Evolutionary conservation across 805 yeast genomes (phyloP).

Genomic region (Candida namnaoensis): DNA sequence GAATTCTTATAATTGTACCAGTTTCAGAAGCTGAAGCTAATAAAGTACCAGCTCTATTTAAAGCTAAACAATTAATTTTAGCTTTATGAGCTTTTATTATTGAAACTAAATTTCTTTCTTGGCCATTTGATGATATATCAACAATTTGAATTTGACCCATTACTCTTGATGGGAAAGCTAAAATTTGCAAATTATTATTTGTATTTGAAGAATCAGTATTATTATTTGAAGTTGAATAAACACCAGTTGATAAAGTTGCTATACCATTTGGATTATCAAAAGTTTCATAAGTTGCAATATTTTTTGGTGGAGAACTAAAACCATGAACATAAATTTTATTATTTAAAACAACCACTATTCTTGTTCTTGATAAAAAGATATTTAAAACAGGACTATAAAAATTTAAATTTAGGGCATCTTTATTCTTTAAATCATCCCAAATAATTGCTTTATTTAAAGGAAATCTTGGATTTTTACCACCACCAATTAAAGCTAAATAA

Average conservation of each 20-base stretch:
- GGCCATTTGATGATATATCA: conserved; percentile 59
- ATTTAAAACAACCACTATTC: conserved; percentile 65
- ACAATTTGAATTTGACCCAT: conserved; percentile 76
- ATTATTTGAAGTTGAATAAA: too few relatives aligned
- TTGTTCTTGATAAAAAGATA: conserved; percentile 64
- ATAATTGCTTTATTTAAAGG: conserved; percentile 74
- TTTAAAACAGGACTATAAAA: conserved; percentile 69
- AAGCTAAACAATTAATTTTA: conserved; percentile 49
- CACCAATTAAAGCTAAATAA: conserved; percentile 84
- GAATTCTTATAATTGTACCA: conserved; percentile 75
- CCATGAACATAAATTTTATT: conserved; percentile 69
- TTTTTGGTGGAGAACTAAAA: conserved; percentile 71
- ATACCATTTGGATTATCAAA: conserved; percentile 18
- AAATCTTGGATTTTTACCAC: conserved; percentile 73
- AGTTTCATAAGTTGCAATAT: conserved; percentile 27
- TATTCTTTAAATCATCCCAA: conserved; percentile 86
- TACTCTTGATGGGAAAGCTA: conserved; percentile 73
- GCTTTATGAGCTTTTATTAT: conserved; percentile 75
- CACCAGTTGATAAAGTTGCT: conserved; percentile 16
- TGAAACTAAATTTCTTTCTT: conserved; percentile 53
- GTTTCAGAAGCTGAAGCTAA: conserved; percentile 76
- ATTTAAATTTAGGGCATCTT: conserved; percentile 63
- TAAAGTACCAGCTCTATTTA: conserved; percentile 56
- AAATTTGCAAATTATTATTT: conserved; percentile 33
- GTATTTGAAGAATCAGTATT: conserved; percentile 6